Conservation (phyloP, 2,329 filamentous ascomycete genomes). For the Fusarium transvaalense region DNA sequence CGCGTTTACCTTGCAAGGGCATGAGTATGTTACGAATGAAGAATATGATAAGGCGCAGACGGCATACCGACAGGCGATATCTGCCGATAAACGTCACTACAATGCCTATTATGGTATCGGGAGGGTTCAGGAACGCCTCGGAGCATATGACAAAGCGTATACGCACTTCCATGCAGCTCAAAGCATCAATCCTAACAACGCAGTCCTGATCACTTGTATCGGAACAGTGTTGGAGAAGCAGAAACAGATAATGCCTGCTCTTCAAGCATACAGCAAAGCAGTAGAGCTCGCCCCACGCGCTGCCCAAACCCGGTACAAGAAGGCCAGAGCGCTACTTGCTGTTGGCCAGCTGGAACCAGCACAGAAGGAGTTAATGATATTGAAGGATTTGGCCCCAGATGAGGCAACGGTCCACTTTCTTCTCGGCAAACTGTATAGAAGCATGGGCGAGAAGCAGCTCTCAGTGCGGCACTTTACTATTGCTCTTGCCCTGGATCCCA, state of each 20-base stretch:
- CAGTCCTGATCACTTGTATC: slow-evolving; percentile 92
- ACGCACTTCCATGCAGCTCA: slow-evolving; percentile 91
- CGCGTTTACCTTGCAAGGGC: slow-evolving; percentile 93
- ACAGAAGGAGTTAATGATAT: slow-evolving; percentile 83
- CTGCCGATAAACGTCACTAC: slow-evolving; percentile 90
- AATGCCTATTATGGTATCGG: slow-evolving; percentile 97
- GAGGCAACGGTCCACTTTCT: slow-evolving; percentile 97
- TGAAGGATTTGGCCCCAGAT: slow-evolving; percentile 92
- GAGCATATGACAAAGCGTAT: slow-evolving; percentile 90
- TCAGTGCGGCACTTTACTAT: slow-evolving; percentile 97
- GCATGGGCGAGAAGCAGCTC: slow-evolving; percentile 76
- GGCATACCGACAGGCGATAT: slow-evolving; percentile 87
- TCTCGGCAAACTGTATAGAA: slow-evolving; percentile 85
- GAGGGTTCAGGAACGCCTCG: slow-evolving; percentile 87
- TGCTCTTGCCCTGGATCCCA: slow-evolving; percentile 94
- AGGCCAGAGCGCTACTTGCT: slow-evolving; percentile 86
- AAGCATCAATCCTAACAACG: slow-evolving; percentile 92
- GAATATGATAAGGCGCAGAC: slow-evolving; percentile 95
- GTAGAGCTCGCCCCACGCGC: slow-evolving; percentile 84
- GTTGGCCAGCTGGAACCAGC: slow-evolving; percentile 78
- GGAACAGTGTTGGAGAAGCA: slow-evolving; percentile 90
- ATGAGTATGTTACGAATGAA: slow-evolving; percentile 95
- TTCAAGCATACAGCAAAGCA: slow-evolving; percentile 85
- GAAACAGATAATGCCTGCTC: slow-evolving; percentile 81
- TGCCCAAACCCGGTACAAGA: slow-evolving; percentile 90